Conservation (phyloP, 352 stramenopile species). For the Phytophthora chlamydospora region DNA sequence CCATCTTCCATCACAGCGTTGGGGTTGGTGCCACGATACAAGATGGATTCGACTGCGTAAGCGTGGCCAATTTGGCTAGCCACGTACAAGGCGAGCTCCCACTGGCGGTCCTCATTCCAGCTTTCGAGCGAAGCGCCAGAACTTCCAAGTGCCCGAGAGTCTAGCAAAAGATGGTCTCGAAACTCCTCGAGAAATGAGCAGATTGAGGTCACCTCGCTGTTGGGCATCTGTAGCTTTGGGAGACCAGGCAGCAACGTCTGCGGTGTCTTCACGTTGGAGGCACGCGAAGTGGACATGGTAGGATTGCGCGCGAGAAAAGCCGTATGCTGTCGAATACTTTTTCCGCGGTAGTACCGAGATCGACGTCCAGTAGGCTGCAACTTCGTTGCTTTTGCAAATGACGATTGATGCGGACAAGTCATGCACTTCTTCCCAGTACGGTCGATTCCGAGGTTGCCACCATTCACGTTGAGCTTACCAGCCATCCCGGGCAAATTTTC, state of each 20-base stretch:
- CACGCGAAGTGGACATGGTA: slow-evolving; percentile 11
- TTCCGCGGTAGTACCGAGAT: slow-evolving; percentile 26
- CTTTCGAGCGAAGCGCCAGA: slow-evolving; percentile 16
- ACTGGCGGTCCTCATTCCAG: slow-evolving; percentile 44
- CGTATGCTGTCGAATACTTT: slow-evolving; percentile 26
- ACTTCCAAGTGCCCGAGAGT: slow-evolving; percentile 34
- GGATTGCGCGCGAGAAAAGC: slow-evolving; percentile 29
- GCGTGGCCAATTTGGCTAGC: slow-evolving; percentile 55
- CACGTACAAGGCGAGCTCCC: slow-evolving; percentile 59
- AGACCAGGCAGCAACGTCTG: slow-evolving; percentile 38
- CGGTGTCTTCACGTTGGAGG: slow-evolving; percentile 15
- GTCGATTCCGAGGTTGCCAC: background rate
- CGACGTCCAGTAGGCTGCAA: slow-evolving; percentile 9
- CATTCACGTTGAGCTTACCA: background rate
- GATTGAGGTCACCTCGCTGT: slow-evolving; percentile 40
- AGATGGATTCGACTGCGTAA: slow-evolving; percentile 50
- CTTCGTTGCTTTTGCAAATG: slow-evolving; percentile 2
- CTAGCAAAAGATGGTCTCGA: slow-evolving; percentile 48
- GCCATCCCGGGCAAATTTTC: slow-evolving; percentile 2
- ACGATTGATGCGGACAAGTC: background rate
- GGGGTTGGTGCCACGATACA: slow-evolving; percentile 47
- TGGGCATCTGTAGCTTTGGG: slow-evolving; percentile 45
- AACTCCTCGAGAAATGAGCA: slow-evolving; percentile 55
- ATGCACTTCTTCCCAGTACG: slow-evolving; percentile 5
- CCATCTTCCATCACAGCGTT: slow-evolving; percentile 49